Percentiles rank a stretch among this genome's conserved stretches.
Conservation (phyloP, 225 moss, liverwort and hornwort genomes). For the Takakia lepidozioides region DNA sequence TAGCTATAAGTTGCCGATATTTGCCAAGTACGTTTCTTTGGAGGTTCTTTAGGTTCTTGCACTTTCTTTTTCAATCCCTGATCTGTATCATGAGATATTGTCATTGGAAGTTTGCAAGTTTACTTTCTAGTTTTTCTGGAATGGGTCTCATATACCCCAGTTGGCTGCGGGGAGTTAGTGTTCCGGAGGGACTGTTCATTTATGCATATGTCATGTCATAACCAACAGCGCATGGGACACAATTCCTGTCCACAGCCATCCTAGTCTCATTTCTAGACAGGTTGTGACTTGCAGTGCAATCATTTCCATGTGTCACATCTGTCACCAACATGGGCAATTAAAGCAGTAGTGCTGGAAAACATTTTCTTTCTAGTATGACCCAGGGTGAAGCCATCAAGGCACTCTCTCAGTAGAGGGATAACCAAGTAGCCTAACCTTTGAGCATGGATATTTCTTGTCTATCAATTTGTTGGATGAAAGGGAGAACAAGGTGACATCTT, state of each 20-base stretch:
- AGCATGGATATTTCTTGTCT: background rate
- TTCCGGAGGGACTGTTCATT: background rate
- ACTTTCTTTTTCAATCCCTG: background rate
- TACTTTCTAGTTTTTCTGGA: background rate
- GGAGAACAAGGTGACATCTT: background rate
- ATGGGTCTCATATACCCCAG: background rate
- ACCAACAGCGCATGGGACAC: too few species aligned
- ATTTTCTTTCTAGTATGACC: too few species aligned
- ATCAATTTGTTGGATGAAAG: background rate
- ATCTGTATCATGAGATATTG: background rate
- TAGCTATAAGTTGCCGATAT: constrained; percentile 39
- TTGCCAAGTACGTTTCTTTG: constrained; percentile 52
- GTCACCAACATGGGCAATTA: too few species aligned
- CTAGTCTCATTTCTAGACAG: too few species aligned
- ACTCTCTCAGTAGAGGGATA: background rate
- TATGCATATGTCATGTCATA: too few species aligned
- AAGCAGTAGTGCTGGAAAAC: too few species aligned
- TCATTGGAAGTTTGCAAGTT: background rate
- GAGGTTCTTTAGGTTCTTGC: background rate
- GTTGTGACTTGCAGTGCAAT: too few species aligned
- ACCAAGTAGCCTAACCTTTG: background rate
- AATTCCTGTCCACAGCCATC: too few species aligned
- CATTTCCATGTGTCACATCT: too few species aligned
- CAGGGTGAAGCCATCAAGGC: too few species aligned
- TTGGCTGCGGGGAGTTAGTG: background rate